Conservation (phyloP, 345 rosid species). For the Bruguiera sexangula region DNA sequence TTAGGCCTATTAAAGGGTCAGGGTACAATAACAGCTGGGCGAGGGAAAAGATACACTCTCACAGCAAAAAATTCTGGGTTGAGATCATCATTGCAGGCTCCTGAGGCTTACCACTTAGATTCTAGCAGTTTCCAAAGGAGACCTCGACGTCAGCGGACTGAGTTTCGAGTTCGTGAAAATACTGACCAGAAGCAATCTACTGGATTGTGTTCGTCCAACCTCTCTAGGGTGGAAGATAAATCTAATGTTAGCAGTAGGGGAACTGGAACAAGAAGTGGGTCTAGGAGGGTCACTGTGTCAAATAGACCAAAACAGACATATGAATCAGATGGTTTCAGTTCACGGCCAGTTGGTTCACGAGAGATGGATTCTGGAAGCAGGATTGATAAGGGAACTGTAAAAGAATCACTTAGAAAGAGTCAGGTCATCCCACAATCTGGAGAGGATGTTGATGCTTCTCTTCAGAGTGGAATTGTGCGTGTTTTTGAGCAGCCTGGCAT, state of each 20-base stretch:
- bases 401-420: slow-evolving; percentile 44
- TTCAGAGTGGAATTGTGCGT: slow-evolving; percentile 77
- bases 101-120: slow-evolving; percentile 57
- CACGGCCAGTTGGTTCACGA: slow-evolving; percentile 29
- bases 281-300: slow-evolving; percentile 47
- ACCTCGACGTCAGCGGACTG: slow-evolving; percentile 55
- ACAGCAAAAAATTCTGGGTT: slow-evolving; percentile 51
- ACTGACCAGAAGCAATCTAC: slow-evolving; percentile 38
- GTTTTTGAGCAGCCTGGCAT: slow-evolving; percentile 86
- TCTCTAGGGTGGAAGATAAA: slow-evolving; percentile 43
- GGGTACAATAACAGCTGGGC: slow-evolving; percentile 37
- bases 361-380: slow-evolving; percentile 45
- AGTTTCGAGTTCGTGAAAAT: slow-evolving; percentile 74
- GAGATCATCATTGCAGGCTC: slow-evolving; percentile 42
- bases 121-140: slow-evolving; percentile 60
- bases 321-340: slow-evolving; percentile 47
- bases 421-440: slow-evolving; percentile 37
- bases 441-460: slow-evolving; percentile 63
- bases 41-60: slow-evolving; percentile 44
- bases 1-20: slow-evolving; percentile 31
- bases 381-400: slow-evolving; percentile 45
- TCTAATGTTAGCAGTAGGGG: slow-evolving; percentile 45
- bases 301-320: slow-evolving; percentile 54
- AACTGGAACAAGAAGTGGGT: slow-evolving; percentile 38
- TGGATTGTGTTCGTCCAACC: slow-evolving; percentile 32